A percentile compares a stretch with the other conserved stretches of the same genome.
Conservation (phyloP, 768 basidiomycete species). For the Ephemerocybe angulata region DNA sequence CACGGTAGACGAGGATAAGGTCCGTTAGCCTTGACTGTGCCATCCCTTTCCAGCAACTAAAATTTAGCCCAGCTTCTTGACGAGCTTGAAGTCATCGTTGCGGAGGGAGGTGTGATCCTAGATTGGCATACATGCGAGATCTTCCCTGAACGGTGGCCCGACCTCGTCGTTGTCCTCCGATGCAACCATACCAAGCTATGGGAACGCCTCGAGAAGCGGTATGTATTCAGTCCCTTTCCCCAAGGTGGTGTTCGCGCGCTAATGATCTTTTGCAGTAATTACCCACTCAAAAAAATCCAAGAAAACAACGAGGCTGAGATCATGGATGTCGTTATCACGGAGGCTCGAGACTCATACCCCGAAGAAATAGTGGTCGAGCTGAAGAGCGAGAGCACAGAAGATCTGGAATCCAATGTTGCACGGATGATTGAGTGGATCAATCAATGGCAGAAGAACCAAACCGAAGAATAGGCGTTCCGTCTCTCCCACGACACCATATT, state of each 20-base stretch:
- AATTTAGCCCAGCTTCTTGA: conserved; percentile 65
- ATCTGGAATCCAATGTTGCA: conserved; percentile 83
- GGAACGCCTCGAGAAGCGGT: conserved; percentile 91
- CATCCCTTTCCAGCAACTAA: conserved; percentile 3
- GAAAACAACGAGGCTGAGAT: conserved; percentile 99
- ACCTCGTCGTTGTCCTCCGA: conserved; percentile 88
- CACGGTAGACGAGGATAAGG: conserved; percentile 95
- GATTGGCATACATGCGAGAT: conserved; percentile 95
- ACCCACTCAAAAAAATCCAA: conserved; percentile 89
- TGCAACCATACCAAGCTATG: conserved; percentile 87
- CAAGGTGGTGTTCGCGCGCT: conserved; percentile 3
- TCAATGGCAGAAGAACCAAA: conserved; percentile 55
- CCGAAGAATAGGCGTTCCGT: not conserved
- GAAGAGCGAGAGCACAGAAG: conserved; percentile 67
- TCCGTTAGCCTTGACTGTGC: conserved; percentile 30
- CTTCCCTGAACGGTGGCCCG: conserved; percentile 96
- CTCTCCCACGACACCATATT: not conserved
- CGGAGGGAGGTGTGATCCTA: conserved; percentile 75
- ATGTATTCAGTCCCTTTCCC: conserved; percentile 15
- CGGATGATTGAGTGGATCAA: conserved; percentile 88
- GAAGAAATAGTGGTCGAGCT: conserved; percentile 86
- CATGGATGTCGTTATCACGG: conserved; percentile 87
- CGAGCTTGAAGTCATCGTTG: conserved; percentile 71
- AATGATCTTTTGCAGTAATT: conserved; percentile 51
- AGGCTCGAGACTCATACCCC: conserved; percentile 84